A percentile compares a stretch with the other conserved stretches of the same genome.
Evolutionary conservation across 202 grass and related monocot genomes (phyloP).

Genomic region (Setaria italica): DNA sequence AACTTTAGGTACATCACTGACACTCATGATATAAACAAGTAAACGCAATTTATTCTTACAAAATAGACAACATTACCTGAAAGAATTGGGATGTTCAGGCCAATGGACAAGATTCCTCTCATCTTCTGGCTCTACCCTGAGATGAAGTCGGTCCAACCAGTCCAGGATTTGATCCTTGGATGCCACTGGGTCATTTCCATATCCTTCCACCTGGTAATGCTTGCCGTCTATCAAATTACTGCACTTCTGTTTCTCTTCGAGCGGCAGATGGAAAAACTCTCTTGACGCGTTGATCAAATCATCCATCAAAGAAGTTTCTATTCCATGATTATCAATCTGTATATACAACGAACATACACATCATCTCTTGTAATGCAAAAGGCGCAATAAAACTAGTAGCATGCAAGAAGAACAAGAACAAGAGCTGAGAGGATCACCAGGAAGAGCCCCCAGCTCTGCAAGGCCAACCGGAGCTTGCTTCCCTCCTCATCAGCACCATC

Average conservation of each 20-base stretch:
- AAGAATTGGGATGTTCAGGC: constrained; percentile 49
- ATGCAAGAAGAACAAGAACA: background rate
- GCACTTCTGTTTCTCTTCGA: constrained; percentile 53
- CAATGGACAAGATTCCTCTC: constrained; percentile 51
- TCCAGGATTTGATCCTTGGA: constrained; percentile 50
- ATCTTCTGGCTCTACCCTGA: constrained; percentile 50
- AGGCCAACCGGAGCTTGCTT: constrained; percentile 43
- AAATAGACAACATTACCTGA: constrained; percentile 46
- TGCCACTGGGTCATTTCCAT: constrained; percentile 51
- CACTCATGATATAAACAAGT: background rate
- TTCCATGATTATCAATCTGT: constrained; percentile 40
- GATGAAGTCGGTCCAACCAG: constrained; percentile 58
- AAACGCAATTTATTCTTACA: background rate
- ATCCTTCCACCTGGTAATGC: constrained; percentile 56
- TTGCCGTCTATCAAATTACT: constrained; percentile 55
- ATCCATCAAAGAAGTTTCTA: constrained; percentile 46
- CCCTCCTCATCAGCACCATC: constrained; percentile 35
- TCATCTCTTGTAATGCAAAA: background rate
- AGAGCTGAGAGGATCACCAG: constrained; percentile 11
- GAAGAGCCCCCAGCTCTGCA: constrained; percentile 60
- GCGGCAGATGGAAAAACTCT: constrained; percentile 52
- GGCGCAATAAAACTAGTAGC: background rate
- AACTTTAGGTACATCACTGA: background rate
- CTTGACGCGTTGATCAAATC: constrained; percentile 41
- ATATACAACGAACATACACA: background rate